Evolutionary conservation across 208 protist species (phyloP).

Genomic region (Porcisia deanei): DNA sequence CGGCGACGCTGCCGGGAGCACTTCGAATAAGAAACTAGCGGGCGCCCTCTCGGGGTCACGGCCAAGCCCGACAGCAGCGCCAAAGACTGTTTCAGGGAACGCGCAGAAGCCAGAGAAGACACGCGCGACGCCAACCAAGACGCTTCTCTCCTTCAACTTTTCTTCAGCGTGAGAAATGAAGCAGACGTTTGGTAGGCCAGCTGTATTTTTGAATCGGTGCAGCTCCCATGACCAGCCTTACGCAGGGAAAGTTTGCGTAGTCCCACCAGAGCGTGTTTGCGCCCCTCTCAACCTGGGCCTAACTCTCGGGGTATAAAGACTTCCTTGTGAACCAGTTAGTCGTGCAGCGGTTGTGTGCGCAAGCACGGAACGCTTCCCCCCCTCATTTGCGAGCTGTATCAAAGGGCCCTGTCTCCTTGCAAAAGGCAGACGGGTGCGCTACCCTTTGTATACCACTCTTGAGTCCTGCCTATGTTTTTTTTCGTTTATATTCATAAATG

Average conservation of each 20-base stretch:
- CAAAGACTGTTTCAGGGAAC: constrained; percentile 7
- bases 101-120: constrained; percentile 13
- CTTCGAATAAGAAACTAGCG: background rate
- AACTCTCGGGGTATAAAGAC: background rate
- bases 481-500: background rate
- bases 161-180: background rate
- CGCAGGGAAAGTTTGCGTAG: background rate
- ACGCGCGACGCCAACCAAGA: constrained; percentile 18
- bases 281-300: background rate
- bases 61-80: background rate
- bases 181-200: background rate
- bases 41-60: background rate
- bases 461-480: background rate
- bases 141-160: constrained; percentile 46
- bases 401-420: background rate
- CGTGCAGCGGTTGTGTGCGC: background rate
- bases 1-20: background rate
- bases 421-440: too few species aligned
- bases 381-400: too few species aligned
- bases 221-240: background rate
- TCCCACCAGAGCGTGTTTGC: background rate
- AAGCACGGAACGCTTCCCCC: background rate
- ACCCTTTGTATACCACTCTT: background rate
- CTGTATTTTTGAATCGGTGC: background rate
- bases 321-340: background rate